A percentile compares a stretch with the other conserved stretches of the same genome.
phyloP scores from a whole-genome alignment of 2,329 filamentous ascomycete genomes.

The Penicillium thymicola region DNA sequence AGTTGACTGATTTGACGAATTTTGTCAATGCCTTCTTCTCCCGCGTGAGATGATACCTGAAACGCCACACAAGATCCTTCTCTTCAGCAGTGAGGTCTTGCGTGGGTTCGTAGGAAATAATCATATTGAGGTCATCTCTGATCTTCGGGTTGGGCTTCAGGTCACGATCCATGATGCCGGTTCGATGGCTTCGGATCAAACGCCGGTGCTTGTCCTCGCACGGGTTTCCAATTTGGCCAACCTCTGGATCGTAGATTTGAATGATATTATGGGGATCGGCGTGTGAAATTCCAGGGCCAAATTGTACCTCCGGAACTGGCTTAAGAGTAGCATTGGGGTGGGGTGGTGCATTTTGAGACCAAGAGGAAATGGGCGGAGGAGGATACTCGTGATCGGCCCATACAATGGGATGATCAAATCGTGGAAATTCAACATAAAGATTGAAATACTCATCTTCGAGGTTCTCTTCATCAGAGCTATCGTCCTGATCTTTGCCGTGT shows the following conservation, averaged over 20 bases:
- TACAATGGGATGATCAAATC: conserved; percentile 93
- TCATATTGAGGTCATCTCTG: conserved; percentile 84
- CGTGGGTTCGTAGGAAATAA: conserved; percentile 89
- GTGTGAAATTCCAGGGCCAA: conserved; percentile 82
- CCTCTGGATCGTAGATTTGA: conserved; percentile 88
- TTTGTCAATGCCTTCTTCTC: conserved; percentile 94
- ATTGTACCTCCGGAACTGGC: conserved; percentile 81
- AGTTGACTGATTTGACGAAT: conserved; percentile 96
- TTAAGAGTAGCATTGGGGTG: conserved; percentile 70
- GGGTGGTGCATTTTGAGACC: conserved; percentile 62
- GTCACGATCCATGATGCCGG: conserved; percentile 91
- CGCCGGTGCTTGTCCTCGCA: conserved; percentile 92
- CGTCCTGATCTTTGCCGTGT: conserved; percentile 36
- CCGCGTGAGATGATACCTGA: conserved; percentile 86
- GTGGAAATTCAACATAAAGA: conserved; percentile 84
- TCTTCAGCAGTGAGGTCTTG: conserved; percentile 85
- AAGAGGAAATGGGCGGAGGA: conserved; percentile 73
- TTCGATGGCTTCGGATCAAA: conserved; percentile 85
- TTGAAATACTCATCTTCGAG: conserved; percentile 66
- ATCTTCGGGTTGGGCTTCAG: conserved; percentile 95
- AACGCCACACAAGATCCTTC: conserved; percentile 96
- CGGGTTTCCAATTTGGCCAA: conserved; percentile 84
- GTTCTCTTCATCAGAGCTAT: conserved; percentile 39
- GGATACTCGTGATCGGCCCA: conserved; percentile 94
- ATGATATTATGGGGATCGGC: conserved; percentile 61